Base-by-base conservation (phyloP, 2,329 filamentous ascomycete genomes). In the Fonsecaea pedrosoi region DNA sequence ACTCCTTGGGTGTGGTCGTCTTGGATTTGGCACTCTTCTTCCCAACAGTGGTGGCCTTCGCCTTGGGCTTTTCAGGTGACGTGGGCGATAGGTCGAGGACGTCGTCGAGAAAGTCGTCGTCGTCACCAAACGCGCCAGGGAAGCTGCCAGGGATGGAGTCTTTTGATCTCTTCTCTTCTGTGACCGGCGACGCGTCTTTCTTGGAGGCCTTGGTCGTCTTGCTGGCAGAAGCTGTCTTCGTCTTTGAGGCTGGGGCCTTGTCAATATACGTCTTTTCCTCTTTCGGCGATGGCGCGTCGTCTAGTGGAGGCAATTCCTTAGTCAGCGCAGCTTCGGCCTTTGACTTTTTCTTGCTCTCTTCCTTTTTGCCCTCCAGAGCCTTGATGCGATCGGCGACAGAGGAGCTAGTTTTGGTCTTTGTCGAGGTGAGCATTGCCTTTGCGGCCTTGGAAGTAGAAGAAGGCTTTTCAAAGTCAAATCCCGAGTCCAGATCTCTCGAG, bases 101-200 rank as follows among this genome's bases (percentile, higher is more conserved):
- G 48, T 75, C 74, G 60, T 63, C 70, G 58, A 86, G 77, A 25
- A 25, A 25, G 62, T 84, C 68, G 69, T 82, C 82, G 62, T 84
- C 69, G 69, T 82, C 82, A 40, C 83, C 82, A 69, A 84, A 77
- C 34, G 72, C 82, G 53, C 80, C 79, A 30, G 87, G 87, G 74
- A 89, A 89, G 68, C 84, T 85, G 63, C 87, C 87, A 50, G 87
- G 86, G 5, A 87, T 78, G 35, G 77, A 75, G 61, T 81, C 80
- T 60, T 76, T 78, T 10, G 75, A 76, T 25, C 73, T 77, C 77
- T 74, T 79, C 65, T 74, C 76, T 74, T 74, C 75, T 66, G 73
- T 70, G 53, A 77, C 71, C 15, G 69, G 68, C 42, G 71, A 66
- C 62, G 65, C 65, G 64, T 66, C 55, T n/a, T 50, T 40, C 18